phyloP scores from a whole-genome alignment of 331 rosid species.

The Malus hybrid region DNA sequence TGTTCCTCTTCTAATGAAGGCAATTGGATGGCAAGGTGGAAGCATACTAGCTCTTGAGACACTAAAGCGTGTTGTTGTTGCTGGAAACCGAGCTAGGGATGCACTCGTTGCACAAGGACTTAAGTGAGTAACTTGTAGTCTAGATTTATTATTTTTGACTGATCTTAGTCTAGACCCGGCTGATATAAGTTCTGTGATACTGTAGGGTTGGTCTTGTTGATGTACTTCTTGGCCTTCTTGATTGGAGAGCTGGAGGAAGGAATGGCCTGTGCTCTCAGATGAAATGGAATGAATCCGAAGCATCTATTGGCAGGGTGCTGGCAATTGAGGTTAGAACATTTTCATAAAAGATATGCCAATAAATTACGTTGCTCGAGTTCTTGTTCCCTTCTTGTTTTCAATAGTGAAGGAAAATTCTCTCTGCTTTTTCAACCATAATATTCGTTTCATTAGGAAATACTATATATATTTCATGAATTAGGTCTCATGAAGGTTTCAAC shows the following conservation, averaged over 20 bases:
- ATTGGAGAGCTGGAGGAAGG: slow-evolving; percentile 99
- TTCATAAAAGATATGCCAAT: neutral
- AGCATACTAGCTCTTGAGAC: slow-evolving; percentile 98
- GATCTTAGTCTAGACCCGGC: neutral
- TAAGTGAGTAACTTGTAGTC: slow-evolving; percentile 53
- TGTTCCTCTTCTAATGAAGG: slow-evolving; percentile 96
- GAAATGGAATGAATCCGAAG: slow-evolving; percentile 99
- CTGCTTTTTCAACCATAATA: neutral
- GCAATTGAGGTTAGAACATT: slow-evolving; percentile 81
- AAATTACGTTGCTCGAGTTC: neutral
- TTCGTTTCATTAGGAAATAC: neutral
- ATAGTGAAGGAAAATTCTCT: neutral
- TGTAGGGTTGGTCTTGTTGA: slow-evolving; percentile 96
- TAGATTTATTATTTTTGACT: neutral
- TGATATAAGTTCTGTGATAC: slow-evolving; percentile 21
- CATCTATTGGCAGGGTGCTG: slow-evolving; percentile 96
- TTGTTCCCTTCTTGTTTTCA: neutral
- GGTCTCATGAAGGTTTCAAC: neutral
- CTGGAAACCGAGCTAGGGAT: slow-evolving; percentile 99
- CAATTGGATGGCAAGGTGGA: slow-evolving; percentile 99
- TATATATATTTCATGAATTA: neutral
- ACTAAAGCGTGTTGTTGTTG: slow-evolving; percentile 96
- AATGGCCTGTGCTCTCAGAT: slow-evolving; percentile 91
- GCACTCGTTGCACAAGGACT: slow-evolving; percentile 99
- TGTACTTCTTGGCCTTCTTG: slow-evolving; percentile 98